phyloP scores from a whole-genome alignment of 2,329 filamentous ascomycete genomes.

The Fusarium chaquense region DNA sequence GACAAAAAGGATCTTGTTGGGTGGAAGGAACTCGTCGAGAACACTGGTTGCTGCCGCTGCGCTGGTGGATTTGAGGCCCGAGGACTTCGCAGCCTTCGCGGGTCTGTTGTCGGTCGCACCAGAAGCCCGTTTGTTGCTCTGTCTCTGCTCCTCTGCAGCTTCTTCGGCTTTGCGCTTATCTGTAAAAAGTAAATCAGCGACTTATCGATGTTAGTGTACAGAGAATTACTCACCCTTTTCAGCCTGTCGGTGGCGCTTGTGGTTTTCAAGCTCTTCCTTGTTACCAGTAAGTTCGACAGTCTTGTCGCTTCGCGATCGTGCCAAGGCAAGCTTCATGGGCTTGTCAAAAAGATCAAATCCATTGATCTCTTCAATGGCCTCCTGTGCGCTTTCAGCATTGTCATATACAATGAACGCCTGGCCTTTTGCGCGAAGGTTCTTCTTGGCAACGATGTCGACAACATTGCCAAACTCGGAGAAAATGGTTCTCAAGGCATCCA shows the following conservation, averaged over 20 bases:
- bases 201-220: neutral
- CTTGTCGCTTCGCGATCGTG: conserved; percentile 86
- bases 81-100: conserved; percentile 70
- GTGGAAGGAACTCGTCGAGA: conserved; percentile 97
- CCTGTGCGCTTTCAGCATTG: conserved; percentile 78
- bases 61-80: conserved; percentile 80
- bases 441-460: conserved; percentile 88
- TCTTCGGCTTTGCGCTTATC: conserved; percentile 85
- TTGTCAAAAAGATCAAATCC: conserved; percentile 95
- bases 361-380: conserved; percentile 88
- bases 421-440: conserved; percentile 90
- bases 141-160: conserved; percentile 81
- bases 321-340: conserved; percentile 86
- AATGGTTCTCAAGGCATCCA: conserved; percentile 77
- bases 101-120: conserved; percentile 67
- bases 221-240: conserved; percentile 78
- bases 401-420: conserved; percentile 97
- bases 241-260: conserved; percentile 85
- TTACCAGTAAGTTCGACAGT: conserved; percentile 81
- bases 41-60: conserved; percentile 77
- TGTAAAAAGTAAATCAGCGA: conserved; percentile 46
- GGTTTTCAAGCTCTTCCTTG: conserved; percentile 84
- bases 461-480: conserved; percentile 92
- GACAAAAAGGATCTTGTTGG: conserved; percentile 96
- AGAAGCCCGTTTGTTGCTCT: conserved; percentile 75